Percentiles rank a stretch among this genome's conserved stretches.
Evolutionary conservation across 345 rosid species (phyloP).

Genomic region (Eucalyptus viminalis): DNA sequence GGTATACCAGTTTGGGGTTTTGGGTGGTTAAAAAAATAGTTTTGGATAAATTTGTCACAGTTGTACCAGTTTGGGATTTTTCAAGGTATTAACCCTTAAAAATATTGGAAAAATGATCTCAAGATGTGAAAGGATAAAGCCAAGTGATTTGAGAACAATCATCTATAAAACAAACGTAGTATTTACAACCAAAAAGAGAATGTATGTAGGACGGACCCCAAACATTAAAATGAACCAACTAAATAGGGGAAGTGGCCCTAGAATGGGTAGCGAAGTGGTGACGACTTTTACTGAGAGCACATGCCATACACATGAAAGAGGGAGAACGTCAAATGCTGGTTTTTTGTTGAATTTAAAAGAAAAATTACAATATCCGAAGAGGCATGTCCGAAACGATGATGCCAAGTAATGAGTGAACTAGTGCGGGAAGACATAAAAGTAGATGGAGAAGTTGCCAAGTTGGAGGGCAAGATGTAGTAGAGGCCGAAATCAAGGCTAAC

Average conservation of each 20-base stretch:
- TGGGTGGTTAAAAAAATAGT: no score
- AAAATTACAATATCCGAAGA: background rate
- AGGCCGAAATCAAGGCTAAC: background rate
- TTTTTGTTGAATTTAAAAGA: background rate
- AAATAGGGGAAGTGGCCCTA: background rate
- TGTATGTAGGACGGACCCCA: background rate
- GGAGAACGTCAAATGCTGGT: no score
- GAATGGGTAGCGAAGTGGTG: background rate
- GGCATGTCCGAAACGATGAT: background rate
- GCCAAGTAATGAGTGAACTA: background rate
- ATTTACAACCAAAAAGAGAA: no score
- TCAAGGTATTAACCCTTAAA: no score
- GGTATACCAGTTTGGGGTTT: no score
- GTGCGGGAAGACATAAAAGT: background rate
- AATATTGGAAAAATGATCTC: no score
- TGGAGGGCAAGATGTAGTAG: background rate
- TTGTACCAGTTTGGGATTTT: no score
- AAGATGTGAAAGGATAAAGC: no score
- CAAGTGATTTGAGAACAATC: no score
- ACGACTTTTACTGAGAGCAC: background rate
- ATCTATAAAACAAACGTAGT: no score
- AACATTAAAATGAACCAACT: background rate
- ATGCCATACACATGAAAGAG: background rate
- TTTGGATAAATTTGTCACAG: no score
- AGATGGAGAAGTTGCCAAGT: background rate